phyloP scores from a whole-genome alignment of 2,329 filamentous ascomycete species.

The Penicillium sp. region DNA sequence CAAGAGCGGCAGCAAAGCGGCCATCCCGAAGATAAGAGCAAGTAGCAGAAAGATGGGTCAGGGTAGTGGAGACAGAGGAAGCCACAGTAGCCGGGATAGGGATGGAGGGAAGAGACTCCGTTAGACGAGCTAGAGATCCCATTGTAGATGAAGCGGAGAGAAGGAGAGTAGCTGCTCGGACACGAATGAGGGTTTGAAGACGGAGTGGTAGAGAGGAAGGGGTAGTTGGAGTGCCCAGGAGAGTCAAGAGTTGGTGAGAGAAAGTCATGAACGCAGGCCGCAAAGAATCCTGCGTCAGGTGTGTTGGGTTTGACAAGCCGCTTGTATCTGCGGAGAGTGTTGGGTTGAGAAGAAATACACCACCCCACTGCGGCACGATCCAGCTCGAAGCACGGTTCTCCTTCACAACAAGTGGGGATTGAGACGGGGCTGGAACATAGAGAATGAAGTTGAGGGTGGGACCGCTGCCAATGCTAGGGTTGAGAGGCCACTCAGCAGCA shows the following conservation, averaged over 20 bases:
- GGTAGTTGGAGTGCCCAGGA: slow-evolving; percentile 79
- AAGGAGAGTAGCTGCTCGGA: slow-evolving; percentile 80
- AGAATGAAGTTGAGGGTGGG: slow-evolving; percentile 96
- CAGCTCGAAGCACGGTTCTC: slow-evolving; percentile 70
- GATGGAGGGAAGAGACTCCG: slow-evolving; percentile 80
- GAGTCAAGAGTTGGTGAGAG: slow-evolving; percentile 81
- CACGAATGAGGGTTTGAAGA: slow-evolving; percentile 79
- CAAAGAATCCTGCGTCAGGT: slow-evolving; percentile 66
- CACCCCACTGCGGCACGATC: slow-evolving; percentile 96
- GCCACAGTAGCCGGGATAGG: slow-evolving; percentile 87
- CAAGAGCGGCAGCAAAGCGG: slow-evolving; percentile 65
- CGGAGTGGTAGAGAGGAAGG: slow-evolving; percentile 79
- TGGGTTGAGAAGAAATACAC: slow-evolving; percentile 67
- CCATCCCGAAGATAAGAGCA: slow-evolving; percentile 68
- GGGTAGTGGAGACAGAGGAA: slow-evolving; percentile 76
- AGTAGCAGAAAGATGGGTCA: slow-evolving; percentile 73
- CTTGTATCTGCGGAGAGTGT: slow-evolving; percentile 37
- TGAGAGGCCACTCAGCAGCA: slow-evolving; percentile 94
- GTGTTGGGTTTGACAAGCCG: slow-evolving; percentile 36
- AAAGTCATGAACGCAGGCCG: slow-evolving; percentile 84
- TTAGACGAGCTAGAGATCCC: slow-evolving; percentile 86
- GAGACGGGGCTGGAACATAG: slow-evolving; percentile 73
- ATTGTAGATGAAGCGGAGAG: slow-evolving; percentile 90
- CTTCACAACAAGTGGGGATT: slow-evolving; percentile 61
- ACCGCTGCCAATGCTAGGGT: slow-evolving; percentile 86